Base-by-base conservation (phyloP, 108 stramenopile species). In the Aurantiochytrium sp. region DNA sequence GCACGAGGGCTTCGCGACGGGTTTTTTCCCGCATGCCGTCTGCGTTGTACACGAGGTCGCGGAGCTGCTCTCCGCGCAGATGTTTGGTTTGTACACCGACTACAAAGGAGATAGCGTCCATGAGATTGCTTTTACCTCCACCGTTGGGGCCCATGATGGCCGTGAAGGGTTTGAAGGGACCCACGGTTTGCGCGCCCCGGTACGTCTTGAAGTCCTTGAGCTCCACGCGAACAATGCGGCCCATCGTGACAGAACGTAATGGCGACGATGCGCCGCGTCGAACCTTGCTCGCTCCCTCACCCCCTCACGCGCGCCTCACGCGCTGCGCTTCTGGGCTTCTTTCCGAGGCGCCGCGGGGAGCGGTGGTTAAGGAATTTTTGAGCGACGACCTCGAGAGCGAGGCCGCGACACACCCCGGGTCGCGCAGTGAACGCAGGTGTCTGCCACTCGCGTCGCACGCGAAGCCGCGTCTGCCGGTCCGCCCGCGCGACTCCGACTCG, bases 191-290 rank as follows among this genome's bases (percentile, higher is more conserved):
- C 60, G 83, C 87, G 51, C 99, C 99, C 8, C 94, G 96, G 89
- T 98, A 99, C 60, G 96, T 96, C 89, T 99, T 99, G 98, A 99
- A 99, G 93, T 99, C 98, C 92, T 98, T 97, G 87, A 99, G 89
- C 94, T 98, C 97, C 16, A 99, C 89, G 87, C 90, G 64, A 8
- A 90, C 72, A 10, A 95, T 92, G 25, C 94, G 90, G 29, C 94
- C 94, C 94, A 93, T 94, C 58, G 64, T 69, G 64, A 1, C 25
- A 59, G 59, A 35, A 35, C 35, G 35, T 35, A 35, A 35, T 2
- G 2, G 35, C 35, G 35, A 35, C 35, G 2, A 35, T 35, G 35
- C 35, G 35, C 35, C 35, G 35, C 35, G 35, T 35, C 35, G 35
- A 35, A 2, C 35, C 35, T 35, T 35, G 35, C 35, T 35, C 35